These are phyloP conservation scores for Sphagnurus paluster DNA, from an alignment of 1,284 basidiomycete genomes.

Conservation along the genomic window DNA sequence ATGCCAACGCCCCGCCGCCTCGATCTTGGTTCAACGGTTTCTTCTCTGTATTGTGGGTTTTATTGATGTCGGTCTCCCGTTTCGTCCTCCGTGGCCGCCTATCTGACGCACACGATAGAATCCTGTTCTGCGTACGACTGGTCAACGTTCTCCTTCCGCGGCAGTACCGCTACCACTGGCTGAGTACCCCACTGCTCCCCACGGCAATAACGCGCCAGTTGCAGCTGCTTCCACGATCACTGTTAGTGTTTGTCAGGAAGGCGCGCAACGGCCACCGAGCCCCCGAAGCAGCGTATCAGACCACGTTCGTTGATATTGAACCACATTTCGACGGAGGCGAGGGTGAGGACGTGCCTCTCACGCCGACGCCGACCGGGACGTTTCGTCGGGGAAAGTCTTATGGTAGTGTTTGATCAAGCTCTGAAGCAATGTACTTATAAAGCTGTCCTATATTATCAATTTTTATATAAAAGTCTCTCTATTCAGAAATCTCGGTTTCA, in stretches of 20 bases:
- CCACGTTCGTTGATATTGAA: background rate
- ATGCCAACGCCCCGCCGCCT: background rate
- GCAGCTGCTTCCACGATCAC: background rate
- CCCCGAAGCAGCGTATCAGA: background rate
- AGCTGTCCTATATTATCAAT: too few species aligned
- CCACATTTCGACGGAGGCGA: background rate
- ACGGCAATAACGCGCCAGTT: background rate
- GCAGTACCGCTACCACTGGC: background rate
- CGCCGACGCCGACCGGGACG: background rate
- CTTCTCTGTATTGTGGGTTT: background rate
- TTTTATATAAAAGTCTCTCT: too few species aligned
- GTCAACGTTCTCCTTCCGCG: background rate
- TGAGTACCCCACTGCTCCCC: background rate
- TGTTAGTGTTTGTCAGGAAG: background rate
- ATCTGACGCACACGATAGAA: background rate
- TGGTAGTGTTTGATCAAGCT: background rate
- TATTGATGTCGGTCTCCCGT: background rate
- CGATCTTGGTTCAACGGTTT: background rate
- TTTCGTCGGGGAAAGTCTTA: background rate
- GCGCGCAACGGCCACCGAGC: background rate
- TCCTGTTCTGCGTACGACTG: background rate
- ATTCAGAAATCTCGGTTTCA: too few species aligned
- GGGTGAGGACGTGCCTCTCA: conserved; percentile 3
- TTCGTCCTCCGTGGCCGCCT: background rate
- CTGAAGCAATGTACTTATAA: too few species aligned